Percentiles rank a stretch among this genome's conserved stretches.
These are phyloP conservation scores for Nakazawaea ambrosiae DNA, from an alignment of 805 yeast species.

Conservation along the genomic window DNA sequence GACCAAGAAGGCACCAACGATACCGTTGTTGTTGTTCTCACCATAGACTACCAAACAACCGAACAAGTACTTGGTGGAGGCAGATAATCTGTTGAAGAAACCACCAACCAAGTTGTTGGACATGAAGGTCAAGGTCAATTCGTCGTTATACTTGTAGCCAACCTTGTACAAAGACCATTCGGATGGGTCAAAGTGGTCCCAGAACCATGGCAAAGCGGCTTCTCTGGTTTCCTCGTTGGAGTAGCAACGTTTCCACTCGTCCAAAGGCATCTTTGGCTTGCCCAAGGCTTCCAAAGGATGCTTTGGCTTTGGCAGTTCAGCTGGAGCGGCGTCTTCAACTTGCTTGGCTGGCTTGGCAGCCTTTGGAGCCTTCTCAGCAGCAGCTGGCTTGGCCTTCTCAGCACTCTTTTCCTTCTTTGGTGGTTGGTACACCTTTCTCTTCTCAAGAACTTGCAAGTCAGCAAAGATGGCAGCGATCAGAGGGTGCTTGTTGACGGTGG, in stretches of 20 bases:
- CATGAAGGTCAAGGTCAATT: conserved; percentile 95
- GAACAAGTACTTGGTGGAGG: conserved; percentile 88
- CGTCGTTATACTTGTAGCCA: conserved; percentile 96
- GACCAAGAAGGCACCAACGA: conserved; percentile 87
- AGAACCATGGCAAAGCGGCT: conserved; percentile 95
- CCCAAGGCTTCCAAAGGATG: conserved; percentile 90
- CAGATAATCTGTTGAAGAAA: conserved; percentile 91
- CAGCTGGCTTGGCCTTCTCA: conserved; percentile 24
- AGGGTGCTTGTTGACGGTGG: conserved; percentile 42
- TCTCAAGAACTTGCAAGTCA: conserved; percentile 45
- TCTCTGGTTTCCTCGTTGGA: conserved; percentile 96
- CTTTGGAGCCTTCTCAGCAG: conserved; percentile 25
- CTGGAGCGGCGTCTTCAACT: conserved; percentile 28
- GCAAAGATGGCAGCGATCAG: conserved; percentile 37
- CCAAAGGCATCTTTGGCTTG: conserved; percentile 59
- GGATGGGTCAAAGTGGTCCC: conserved; percentile 86
- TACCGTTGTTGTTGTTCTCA: conserved; percentile 97
- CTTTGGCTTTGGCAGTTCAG: conserved; percentile 66
- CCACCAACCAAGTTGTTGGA: conserved; percentile 97
- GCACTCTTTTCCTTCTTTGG: conserved; percentile 60
- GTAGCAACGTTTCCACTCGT: conserved; percentile 95
- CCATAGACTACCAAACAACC: conserved; percentile 95
- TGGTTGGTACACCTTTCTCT: conserved; percentile 52
- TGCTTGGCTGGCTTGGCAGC: conserved; percentile 33
- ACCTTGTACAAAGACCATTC: conserved; percentile 96